Evolutionary conservation across 352 stramenopile genomes (phyloP).

Genomic region (Globisporangium nagaii): DNA sequence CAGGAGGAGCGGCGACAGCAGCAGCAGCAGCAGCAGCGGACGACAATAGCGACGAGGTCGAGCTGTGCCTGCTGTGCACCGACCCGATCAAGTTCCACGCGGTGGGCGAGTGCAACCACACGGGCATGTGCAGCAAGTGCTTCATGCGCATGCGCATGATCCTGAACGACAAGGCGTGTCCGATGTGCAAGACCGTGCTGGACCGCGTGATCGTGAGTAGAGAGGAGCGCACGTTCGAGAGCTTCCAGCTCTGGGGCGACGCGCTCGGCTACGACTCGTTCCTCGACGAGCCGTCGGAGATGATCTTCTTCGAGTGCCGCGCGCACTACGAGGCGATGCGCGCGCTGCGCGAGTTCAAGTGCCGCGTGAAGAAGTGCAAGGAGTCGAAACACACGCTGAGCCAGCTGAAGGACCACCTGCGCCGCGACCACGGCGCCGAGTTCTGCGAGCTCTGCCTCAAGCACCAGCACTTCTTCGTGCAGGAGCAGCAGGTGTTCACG

Average conservation of each 20-base stretch:
- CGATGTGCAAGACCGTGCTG: constrained; percentile 73
- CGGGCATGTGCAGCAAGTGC: constrained; percentile 78
- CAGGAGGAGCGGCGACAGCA: constrained; percentile 2
- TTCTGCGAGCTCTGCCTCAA: constrained; percentile 76
- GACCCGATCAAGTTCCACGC: constrained; percentile 66
- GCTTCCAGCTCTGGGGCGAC: constrained; percentile 76
- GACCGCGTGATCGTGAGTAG: constrained; percentile 64
- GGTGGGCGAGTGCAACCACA: constrained; percentile 74
- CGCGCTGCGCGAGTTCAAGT: constrained; percentile 55
- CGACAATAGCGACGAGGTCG: constrained; percentile 24
- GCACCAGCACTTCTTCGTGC: constrained; percentile 78
- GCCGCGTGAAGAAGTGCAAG: constrained; percentile 55
- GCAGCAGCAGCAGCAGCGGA: not conserved
- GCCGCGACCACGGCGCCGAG: constrained; percentile 52
- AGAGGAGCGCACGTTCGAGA: constrained; percentile 40
- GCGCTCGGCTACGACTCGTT: constrained; percentile 53
- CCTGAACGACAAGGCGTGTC: constrained; percentile 72
- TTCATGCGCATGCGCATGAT: constrained; percentile 77
- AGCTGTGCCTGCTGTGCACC: constrained; percentile 61
- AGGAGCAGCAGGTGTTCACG: constrained; percentile 76
- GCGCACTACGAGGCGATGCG: constrained; percentile 53
- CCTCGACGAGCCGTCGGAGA: constrained; percentile 66
- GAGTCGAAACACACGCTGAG: constrained; percentile 44
- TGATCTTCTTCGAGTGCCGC: constrained; percentile 71
- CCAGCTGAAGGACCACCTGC: constrained; percentile 68